Evolutionary conservation across 2,329 filamentous ascomycete species (phyloP), one percentile per base, ranked within the genome.

Genomic region (Fusarium sp.): DNA sequence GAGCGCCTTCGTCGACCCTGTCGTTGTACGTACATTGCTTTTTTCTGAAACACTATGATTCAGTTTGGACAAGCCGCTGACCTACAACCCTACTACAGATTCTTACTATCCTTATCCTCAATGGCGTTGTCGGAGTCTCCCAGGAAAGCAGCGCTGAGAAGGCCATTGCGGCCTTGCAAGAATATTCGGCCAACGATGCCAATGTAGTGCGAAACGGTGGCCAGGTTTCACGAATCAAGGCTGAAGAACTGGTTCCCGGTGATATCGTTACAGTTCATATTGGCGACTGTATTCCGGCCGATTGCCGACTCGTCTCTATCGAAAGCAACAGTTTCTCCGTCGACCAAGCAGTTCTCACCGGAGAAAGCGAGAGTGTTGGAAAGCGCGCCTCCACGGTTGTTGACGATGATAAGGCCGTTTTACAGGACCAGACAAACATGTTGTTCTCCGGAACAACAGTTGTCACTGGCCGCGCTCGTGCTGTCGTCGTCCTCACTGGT

Each of bases 111-210:
- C 87, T 99, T 47, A 92, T 99, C 69, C 90, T 99, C 75, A 99
- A 99, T 82, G 93, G 96, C 66, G 91, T 99, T 73, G 96, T 99
- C 70, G 96, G 96, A 78, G 96, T 99, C 28, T 98, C 95, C 59
- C 96, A 99, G 85, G 96, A 99, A 85, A 98, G 93, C 82, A 98
- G 94, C 78, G 96, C 96, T 72, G 96, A 99, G 81, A 98, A 98
- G 84, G 96, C 96, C 54, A 99, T 99, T 79, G 94, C 96, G 27
- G 96, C 96, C 46, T 88, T 99, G 60, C 96, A 99, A 82, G 95
- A 99, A 87, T 99, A 99, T 84, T 98, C 95, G 30, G 96, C 96
- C 77, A 99, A 98, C 82, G 93, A 97, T 81, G 95, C 96, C 74
- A 99, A 95, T 79, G 95, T 97, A 55, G 81, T 97, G 63, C 92